Conservation (phyloP, 129 eudicot species). For the Cynara cardunculus region DNA sequence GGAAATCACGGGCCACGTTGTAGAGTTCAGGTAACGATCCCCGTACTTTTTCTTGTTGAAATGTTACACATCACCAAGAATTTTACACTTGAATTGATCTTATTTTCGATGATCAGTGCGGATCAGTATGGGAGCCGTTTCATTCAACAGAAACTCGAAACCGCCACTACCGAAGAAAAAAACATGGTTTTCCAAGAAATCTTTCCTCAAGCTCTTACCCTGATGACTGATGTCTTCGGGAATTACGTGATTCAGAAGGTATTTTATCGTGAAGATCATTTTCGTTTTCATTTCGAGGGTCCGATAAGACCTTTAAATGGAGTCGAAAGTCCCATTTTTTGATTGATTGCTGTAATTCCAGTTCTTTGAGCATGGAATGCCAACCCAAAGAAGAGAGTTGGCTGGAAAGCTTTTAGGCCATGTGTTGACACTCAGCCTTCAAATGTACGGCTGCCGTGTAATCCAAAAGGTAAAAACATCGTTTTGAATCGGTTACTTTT, state of each 20-base stretch:
- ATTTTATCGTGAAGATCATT: neutral
- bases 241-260: conserved; percentile 95
- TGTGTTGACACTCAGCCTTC: conserved; percentile 72
- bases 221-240: conserved; percentile 96
- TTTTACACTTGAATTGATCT: neutral
- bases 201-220: conserved; percentile 73
- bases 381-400: conserved; percentile 65
- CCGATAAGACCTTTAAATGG: neutral
- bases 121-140: conserved; percentile 96
- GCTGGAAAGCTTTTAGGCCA: conserved; percentile 66
- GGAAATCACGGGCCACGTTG: conserved; percentile 87
- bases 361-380: conserved; percentile 82
- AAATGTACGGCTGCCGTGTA: conserved; percentile 82
- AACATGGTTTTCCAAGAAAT: conserved; percentile 86
- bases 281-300: neutral
- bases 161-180: conserved; percentile 80
- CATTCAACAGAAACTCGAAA: conserved; percentile 91
- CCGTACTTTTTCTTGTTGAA: neutral
- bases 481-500: neutral
- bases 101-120: conserved; percentile 43
- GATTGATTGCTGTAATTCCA: conserved; percentile 21
- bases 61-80: neutral
- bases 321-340: neutral
- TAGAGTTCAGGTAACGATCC: conserved; percentile 76
- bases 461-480: conserved; percentile 57